A percentile compares a stretch with the other conserved stretches of the same genome.
phyloP scores from a whole-genome alignment of 1,284 basidiomycete species.

The Apiotrichum brassicae region DNA sequence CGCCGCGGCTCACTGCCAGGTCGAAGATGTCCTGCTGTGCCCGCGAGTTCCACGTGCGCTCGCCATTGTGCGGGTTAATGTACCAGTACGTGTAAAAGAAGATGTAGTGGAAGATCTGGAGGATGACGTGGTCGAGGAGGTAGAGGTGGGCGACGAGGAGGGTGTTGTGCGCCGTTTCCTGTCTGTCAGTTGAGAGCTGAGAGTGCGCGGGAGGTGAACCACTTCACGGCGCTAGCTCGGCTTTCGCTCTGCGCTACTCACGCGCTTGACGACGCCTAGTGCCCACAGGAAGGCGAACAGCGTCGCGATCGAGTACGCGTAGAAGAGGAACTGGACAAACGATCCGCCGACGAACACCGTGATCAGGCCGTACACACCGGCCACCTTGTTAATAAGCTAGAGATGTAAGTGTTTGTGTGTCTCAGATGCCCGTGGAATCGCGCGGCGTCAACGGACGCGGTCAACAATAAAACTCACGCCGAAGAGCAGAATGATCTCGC shows the following conservation, averaged over 20 bases:
- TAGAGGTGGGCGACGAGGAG: constrained; percentile 90
- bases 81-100: constrained; percentile 88
- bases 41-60: constrained; percentile 66
- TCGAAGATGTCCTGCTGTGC: constrained; percentile 76
- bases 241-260: constrained; percentile 43
- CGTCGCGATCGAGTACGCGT: constrained; percentile 82
- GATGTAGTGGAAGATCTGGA: constrained; percentile 84
- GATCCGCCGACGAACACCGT: constrained; percentile 83
- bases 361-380: constrained; percentile 91
- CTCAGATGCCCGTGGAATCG: too few relatives aligned
- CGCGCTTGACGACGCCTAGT: constrained; percentile 73
- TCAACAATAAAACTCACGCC: constrained; percentile 54
- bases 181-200: constrained; percentile 15
- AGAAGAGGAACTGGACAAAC: constrained; percentile 82
- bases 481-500: constrained; percentile 75
- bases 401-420: background rate
- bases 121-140: constrained; percentile 83
- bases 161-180: constrained; percentile 80
- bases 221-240: too few relatives aligned
- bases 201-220: too few relatives aligned
- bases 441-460: too few relatives aligned
- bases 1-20: constrained; percentile 39
- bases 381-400: constrained; percentile 94
- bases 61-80: constrained; percentile 83
- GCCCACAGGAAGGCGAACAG: constrained; percentile 83